phyloP scores from a whole-genome alignment of 805 yeast genomes.

The Zygotorulaspora chibaensis region DNA sequence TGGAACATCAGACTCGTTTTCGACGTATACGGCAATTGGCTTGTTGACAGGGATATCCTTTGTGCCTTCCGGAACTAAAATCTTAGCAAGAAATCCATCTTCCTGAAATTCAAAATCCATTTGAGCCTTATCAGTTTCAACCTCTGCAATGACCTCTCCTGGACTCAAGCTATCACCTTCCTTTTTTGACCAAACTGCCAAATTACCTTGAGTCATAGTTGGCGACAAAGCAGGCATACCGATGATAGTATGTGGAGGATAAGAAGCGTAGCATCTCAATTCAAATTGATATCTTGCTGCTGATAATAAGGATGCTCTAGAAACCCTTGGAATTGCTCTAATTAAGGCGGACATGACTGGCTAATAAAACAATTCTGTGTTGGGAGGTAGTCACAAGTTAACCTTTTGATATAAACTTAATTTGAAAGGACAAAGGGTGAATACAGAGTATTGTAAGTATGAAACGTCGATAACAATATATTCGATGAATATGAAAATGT shows the following conservation, averaged over 20 bases:
- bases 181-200: slow-evolving; percentile 84
- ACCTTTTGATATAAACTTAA: too few species aligned
- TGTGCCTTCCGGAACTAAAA: slow-evolving; percentile 75
- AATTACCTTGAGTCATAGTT: slow-evolving; percentile 94
- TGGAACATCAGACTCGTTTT: slow-evolving; percentile 73
- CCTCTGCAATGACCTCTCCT: slow-evolving; percentile 94
- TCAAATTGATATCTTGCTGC: slow-evolving; percentile 19
- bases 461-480: too few species aligned
- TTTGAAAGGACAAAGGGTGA: too few species aligned
- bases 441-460: too few species aligned
- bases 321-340: slow-evolving; percentile 27
- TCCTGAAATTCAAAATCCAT: slow-evolving; percentile 99
- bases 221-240: slow-evolving; percentile 99
- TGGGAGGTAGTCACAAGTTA: too few species aligned
- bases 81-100: slow-evolving; percentile 88
- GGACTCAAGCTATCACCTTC: slow-evolving; percentile 86
- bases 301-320: slow-evolving; percentile 20
- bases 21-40: slow-evolving; percentile 96
- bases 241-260: slow-evolving; percentile 82
- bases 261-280: slow-evolving; percentile 40
- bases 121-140: slow-evolving; percentile 96
- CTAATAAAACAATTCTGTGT: neutral
- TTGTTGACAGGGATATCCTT: slow-evolving; percentile 89
- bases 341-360: slow-evolving; percentile 29
- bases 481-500: too few species aligned